Base-by-base conservation (phyloP, 2,329 filamentous ascomycete species). In the Ceratocystis harringtonii region DNA sequence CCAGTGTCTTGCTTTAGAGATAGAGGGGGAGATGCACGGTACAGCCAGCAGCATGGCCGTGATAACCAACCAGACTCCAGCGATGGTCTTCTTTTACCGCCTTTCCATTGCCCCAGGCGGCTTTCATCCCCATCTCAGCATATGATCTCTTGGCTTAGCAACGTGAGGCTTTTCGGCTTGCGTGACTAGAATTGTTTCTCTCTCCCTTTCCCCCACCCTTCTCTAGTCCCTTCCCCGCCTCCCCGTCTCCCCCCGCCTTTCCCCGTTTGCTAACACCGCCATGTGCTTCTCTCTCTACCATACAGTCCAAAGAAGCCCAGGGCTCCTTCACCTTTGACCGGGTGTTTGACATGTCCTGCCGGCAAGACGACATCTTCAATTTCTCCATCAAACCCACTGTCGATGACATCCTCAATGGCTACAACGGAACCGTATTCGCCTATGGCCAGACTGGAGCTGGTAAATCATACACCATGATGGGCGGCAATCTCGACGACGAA, bases 391-490 rank as follows among this genome's bases (percentile, higher is more conserved):
- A 89, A 69, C 84, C 90, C 30, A 97, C 94, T 22, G 94, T 99
- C 70, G 92, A 97, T 78, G 94, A 97, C 75, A 96, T 99, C 70
- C 82, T 99, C 70, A 96, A 97, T 77, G 94, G 94, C 70, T 99
- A 99, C 83, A 99, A 99, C 79, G 94, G 92, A 74, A 97, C 92
- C 15, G 92, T 99, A 70, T 97, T 99, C 72, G 94, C 94, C 69
- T 99, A 99, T 75, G 94, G 94, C 70, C 94, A 97, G 80, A 99
- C 94, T 0, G 94, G 94, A 76, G 92, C 92, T 12, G 94, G 94
- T 80, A 99, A 99, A 80, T 97, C 94, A 25, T 97, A 95, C 75
- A 97, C 94, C 64, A 99, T 99, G 94, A 77, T 76, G 75, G 76
- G 76, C 50, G 75, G 88, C 62, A 92, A 92, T 76, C 96, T 99